A percentile compares a stretch with the other conserved stretches of the same genome.
phyloP scores from a whole-genome alignment of 2,329 filamentous ascomycete genomes.

The Nigrospora oryzae region DNA sequence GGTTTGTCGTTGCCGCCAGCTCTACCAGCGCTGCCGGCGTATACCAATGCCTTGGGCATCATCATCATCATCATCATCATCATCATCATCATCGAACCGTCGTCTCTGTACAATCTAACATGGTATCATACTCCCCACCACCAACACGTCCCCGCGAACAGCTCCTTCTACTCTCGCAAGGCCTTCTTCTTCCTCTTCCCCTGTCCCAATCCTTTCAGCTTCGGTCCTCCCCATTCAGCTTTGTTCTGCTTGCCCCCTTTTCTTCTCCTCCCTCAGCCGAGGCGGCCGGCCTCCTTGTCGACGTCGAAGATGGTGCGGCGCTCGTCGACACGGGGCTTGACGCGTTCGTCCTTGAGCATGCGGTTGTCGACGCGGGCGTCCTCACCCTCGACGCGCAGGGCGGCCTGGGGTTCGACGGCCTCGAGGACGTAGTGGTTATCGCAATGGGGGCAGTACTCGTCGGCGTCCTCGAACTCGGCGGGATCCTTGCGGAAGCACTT shows the following conservation, averaged over 20 bases:
- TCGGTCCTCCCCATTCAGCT: neutral
- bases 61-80: neutral
- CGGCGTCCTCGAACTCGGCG: slow-evolving; percentile 85
- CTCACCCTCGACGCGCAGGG: slow-evolving; percentile 81
- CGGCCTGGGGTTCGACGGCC: slow-evolving; percentile 73
- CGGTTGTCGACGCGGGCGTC: slow-evolving; percentile 77
- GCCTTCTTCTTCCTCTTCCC: too few relatives aligned
- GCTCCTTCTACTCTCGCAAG: too few relatives aligned
- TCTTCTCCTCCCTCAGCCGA: slow-evolving; percentile 49
- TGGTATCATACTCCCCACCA: slow-evolving; percentile 7
- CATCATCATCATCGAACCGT: neutral
- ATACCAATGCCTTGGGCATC: neutral
- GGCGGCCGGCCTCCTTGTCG: slow-evolving; percentile 62
- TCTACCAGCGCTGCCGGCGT: too few relatives aligned
- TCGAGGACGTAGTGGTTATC: slow-evolving; percentile 98
- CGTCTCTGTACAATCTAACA: slow-evolving; percentile 4
- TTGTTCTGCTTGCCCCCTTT: neutral
- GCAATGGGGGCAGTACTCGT: slow-evolving; percentile 98
- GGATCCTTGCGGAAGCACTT: slow-evolving; percentile 97
- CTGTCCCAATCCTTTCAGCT: too few relatives aligned
- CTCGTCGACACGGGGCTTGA: slow-evolving; percentile 34
- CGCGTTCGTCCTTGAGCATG: slow-evolving; percentile 88
- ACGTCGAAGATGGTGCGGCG: slow-evolving; percentile 66
- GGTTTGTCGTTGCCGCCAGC: too few relatives aligned
- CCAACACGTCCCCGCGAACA: neutral